A percentile compares a stretch with the other conserved stretches of the same genome.
Conservation (phyloP, 257 asterid species). For the Asclepias syriaca region DNA sequence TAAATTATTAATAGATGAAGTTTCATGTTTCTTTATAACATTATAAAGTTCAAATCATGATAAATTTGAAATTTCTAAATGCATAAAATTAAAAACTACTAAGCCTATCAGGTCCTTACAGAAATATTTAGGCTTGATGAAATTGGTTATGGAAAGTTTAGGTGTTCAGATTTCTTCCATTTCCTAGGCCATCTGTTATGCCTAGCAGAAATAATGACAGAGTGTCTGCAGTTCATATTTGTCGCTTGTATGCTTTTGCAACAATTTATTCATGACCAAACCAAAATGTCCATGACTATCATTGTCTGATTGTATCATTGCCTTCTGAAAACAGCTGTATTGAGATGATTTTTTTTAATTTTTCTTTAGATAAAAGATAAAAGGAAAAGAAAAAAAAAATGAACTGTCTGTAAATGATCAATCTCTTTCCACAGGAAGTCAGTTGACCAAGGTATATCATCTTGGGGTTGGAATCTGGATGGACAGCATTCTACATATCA, state of each 20-base stretch:
- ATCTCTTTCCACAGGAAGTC: constrained; percentile 48
- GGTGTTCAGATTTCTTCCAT: neutral
- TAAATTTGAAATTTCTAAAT: no score
- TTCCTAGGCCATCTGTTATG: neutral
- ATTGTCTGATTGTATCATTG: neutral
- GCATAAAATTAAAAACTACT: no score
- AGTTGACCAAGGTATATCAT: constrained; percentile 82
- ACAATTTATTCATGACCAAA: neutral
- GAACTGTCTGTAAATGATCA: neutral
- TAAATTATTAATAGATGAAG: no score
- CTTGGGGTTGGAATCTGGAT: constrained; percentile 97
- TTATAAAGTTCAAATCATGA: no score
- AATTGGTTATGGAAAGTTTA: neutral
- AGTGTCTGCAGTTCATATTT: neutral
- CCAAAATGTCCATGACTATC: neutral
- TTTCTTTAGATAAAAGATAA: no score
- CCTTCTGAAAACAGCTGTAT: neutral
- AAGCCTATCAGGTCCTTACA: no score
- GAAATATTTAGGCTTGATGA: neutral
- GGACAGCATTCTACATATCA: constrained; percentile 99
- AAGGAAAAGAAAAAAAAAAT: neutral
- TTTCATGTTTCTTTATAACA: no score
- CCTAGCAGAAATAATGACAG: neutral
- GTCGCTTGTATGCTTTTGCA: neutral
- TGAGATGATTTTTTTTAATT: neutral